Evolutionary conservation across 2,329 filamentous ascomycete genomes (phyloP).

Genomic region (Dactylellina cionopaga): DNA sequence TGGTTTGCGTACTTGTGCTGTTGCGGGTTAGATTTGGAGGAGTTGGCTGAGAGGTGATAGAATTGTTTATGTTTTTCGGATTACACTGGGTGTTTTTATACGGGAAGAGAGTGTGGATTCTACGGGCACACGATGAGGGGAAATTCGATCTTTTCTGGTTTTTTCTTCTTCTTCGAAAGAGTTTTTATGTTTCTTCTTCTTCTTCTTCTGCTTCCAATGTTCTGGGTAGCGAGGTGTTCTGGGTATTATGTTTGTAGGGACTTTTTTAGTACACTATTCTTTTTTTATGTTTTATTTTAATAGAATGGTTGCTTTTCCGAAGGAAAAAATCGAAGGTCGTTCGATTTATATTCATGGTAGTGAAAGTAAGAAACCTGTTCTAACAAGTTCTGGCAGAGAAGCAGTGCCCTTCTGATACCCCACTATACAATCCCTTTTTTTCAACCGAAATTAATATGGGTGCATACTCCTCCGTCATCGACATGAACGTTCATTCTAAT

Average conservation of each 20-base stretch:
- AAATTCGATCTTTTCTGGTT: not conserved
- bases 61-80: no score
- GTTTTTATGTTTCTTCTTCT: slow-evolving; percentile 1
- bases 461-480: slow-evolving; percentile 53
- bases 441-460: slow-evolving; percentile 54
- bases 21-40: slow-evolving; percentile 21
- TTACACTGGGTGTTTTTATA: no score
- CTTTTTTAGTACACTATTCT: not conserved
- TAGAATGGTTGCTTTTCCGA: not conserved
- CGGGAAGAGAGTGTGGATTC: no score
- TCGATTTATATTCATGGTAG: not conserved
- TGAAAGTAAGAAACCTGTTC: no score
- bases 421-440: not conserved
- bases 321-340: not conserved
- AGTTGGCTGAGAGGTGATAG: not conserved
- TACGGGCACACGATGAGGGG: no score
- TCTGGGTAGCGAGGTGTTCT: slow-evolving; percentile 40
- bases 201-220: slow-evolving; percentile 9
- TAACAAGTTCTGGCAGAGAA: no score
- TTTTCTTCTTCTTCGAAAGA: not conserved
- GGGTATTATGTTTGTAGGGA: slow-evolving; percentile 2
- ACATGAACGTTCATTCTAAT: slow-evolving; percentile 57
- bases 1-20: slow-evolving; percentile 2
- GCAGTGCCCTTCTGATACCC: no score
- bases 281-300: not conserved